These are phyloP conservation scores for Malus sieversii DNA, from an alignment of 306 rosid genomes.

Conservation along the genomic window DNA sequence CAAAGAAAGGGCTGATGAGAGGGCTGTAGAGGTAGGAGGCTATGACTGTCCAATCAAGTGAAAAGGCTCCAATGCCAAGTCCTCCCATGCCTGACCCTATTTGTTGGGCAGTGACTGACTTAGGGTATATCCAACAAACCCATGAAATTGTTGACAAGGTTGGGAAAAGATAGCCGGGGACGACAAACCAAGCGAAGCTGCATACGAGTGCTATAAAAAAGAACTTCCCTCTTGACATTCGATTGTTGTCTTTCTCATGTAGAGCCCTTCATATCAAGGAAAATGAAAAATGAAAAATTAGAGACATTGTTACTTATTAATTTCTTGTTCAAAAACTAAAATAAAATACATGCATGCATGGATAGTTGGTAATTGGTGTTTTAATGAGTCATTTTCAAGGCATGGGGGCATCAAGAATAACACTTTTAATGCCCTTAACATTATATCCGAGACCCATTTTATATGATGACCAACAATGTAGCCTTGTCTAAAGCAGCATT, in stretches of 20 bases:
- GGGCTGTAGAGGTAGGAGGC: constrained; percentile 31
- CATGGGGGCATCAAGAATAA: too few species aligned
- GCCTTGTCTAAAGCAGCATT: too few species aligned
- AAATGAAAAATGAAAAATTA: neutral
- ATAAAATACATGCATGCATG: neutral
- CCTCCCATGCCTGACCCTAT: constrained; percentile 28
- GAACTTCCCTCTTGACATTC: constrained; percentile 51
- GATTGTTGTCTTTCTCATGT: constrained; percentile 42
- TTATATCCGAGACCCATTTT: too few species aligned
- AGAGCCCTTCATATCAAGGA: constrained; percentile 39
- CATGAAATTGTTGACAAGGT: constrained; percentile 65
- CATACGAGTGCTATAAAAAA: constrained; percentile 51
- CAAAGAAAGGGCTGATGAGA: constrained; percentile 31
- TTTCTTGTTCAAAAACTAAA: neutral
- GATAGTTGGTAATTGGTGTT: neutral
- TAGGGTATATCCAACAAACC: constrained; percentile 35
- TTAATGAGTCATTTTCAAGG: neutral
- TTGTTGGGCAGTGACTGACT: constrained; percentile 26
- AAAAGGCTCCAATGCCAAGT: constrained; percentile 27
- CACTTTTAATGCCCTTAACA: too few species aligned
- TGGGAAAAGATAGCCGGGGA: constrained; percentile 63
- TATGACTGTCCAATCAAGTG: constrained; percentile 28
- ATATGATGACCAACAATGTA: too few species aligned
- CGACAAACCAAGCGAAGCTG: constrained; percentile 55
- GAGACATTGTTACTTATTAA: neutral